Evolutionary conservation across 2,329 filamentous ascomycete genomes (phyloP), one percentile per base, ranked within the genome.

Genomic region (Penicillium sclerotigenum): DNA sequence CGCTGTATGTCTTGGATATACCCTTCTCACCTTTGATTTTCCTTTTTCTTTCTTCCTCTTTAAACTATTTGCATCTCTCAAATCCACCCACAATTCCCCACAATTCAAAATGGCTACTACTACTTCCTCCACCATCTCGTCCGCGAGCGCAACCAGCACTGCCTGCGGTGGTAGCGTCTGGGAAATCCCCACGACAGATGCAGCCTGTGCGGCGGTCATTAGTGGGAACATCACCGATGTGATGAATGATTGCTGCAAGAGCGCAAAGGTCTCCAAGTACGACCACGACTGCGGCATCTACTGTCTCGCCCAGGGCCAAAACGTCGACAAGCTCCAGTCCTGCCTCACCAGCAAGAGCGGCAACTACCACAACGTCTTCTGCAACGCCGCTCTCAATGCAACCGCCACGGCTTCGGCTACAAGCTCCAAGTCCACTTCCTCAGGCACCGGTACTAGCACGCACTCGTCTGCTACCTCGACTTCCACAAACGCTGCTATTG

Each of bases 221-320:
- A 68, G 66, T 58, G 66, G 68, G 5, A 77, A 79, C 60, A 68
- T 77, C 69, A 72, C 75, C 49, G 69, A 74, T 36, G 71, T 78
- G 57, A 75, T 81, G 73, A 56, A 71, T 38, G 61, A 68, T 22
- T 82, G 80, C 75, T 82, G 80, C 64, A 70, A 72, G 11, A 60
- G 71, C 10, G 76, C 79, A 50, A 66, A 74, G 22, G 71, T 81
- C 28, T 67, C 77, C 47, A 69, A 69, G 60, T 82, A 81, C 75
- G 71, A 77, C 64, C 63, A 75, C 65, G 68, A 74, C 63, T 82
- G 80, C 71, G 78, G 77, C 16, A 62, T 81, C 57, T 82, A 81
- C 77, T 82, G 80, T 62, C 75, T 77, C 16, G 77, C 76, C 0
- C 65, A 70, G 38, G 75, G 65, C 41, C 77, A 79, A 59, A 68